Percentiles rank a stretch among this genome's conserved stretches.
Evolutionary conservation across 805 yeast genomes (phyloP).

Genomic region (Myxozyma vanderwaltii): DNA sequence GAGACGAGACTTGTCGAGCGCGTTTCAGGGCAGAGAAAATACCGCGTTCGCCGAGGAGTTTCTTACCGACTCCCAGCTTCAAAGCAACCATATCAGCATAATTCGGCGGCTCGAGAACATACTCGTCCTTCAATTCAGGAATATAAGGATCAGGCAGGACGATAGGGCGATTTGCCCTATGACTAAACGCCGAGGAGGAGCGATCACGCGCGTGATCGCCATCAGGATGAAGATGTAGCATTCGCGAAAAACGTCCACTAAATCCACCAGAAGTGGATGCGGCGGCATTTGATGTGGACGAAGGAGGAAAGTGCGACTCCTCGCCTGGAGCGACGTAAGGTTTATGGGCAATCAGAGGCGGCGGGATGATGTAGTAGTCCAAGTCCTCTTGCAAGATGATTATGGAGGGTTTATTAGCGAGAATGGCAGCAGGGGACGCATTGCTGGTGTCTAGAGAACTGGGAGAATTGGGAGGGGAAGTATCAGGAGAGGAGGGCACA

Average conservation of each 20-base stretch:
- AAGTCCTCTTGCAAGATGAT: slow-evolving; percentile 92
- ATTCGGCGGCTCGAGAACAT: slow-evolving; percentile 17
- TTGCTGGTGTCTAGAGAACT: not conserved
- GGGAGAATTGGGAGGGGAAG: slow-evolving; percentile 9
- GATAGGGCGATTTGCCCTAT: not conserved
- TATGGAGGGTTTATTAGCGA: slow-evolving; percentile 81
- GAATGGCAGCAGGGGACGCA: slow-evolving; percentile 45
- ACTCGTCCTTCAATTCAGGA: slow-evolving; percentile 9
- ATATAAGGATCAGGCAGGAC: slow-evolving; percentile 15
- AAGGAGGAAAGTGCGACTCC: not conserved
- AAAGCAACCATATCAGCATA: slow-evolving; percentile 64
- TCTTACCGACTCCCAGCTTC: slow-evolving; percentile 72
- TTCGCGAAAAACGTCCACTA: slow-evolving; percentile 15
- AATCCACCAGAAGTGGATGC: not conserved
- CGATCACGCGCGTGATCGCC: not conserved
- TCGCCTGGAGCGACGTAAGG: not conserved
- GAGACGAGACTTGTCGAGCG: slow-evolving; percentile 13
- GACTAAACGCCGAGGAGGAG: slow-evolving; percentile 6
- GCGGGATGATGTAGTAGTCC: slow-evolving; percentile 90
- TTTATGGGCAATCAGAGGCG: slow-evolving; percentile 45
- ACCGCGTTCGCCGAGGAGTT: slow-evolving; percentile 55
- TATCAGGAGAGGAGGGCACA: slow-evolving; percentile 10
- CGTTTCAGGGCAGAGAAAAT: slow-evolving; percentile 68
- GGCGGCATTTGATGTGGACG: not conserved
- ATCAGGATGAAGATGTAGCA: slow-evolving; percentile 16